Conservation (phyloP, 225 moss, liverwort and hornwort genomes). For the Marchantia paleacea region DNA sequence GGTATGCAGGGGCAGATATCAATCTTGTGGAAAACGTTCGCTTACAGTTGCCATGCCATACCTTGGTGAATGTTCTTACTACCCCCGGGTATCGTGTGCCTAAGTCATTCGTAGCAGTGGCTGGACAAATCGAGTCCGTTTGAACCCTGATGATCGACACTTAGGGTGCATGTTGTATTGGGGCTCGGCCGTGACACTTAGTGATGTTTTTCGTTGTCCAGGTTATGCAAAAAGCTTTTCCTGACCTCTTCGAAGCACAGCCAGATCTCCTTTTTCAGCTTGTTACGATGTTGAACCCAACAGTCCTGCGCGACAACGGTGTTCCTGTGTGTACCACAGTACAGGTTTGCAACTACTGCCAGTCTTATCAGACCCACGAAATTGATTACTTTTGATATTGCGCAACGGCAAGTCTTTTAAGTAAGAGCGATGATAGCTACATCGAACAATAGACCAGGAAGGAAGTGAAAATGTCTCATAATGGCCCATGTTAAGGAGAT, state of each 20-base stretch:
- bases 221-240: conserved; percentile 89
- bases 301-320: conserved; percentile 66
- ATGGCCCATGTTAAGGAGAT: background rate
- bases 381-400: background rate
- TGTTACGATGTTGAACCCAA: conserved; percentile 88
- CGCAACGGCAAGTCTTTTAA: background rate
- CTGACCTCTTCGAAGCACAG: conserved; percentile 91
- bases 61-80: background rate
- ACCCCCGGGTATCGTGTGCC: background rate
- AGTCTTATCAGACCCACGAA: background rate
- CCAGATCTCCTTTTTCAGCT: conserved; percentile 85
- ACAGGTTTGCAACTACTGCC: conserved; percentile 49
- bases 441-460: background rate
- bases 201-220: conserved; percentile 25
- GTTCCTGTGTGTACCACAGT: conserved; percentile 82
- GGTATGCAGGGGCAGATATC: conserved; percentile 36
- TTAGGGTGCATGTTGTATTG: background rate
- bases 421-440: background rate
- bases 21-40: background rate
- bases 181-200: background rate
- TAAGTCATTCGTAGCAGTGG: background rate
- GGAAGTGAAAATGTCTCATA: background rate
- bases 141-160: background rate
- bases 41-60: background rate
- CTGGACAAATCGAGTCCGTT: background rate